Evolutionary conservation across 768 basidiomycete genomes (phyloP), one percentile per base, ranked within the genome.

Genomic region (Amanita fuliginea): DNA sequence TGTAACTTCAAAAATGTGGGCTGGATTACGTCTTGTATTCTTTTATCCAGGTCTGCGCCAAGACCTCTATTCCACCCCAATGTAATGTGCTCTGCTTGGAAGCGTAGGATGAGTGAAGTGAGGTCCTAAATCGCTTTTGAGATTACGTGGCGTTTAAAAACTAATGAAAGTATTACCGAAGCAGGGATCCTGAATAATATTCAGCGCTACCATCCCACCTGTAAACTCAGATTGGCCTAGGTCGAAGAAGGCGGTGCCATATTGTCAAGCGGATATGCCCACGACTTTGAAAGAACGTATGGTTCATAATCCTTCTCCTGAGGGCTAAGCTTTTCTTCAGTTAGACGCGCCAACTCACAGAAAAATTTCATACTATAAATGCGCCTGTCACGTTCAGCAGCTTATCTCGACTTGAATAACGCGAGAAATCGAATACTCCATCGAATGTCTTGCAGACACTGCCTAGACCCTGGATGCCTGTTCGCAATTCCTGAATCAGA

Each of bases 41-140:
- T 76, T 11, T 60, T 61, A 2, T 80, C 76, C 9, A 98, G 66
- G 56, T 95, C 88, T 13, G 80, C 83, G 3, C 95, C 95, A 2
- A 96, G 77, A 6, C 95, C 95, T 62, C 94, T 97, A 4, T 78
- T 77, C 95, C 95, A 99, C 71, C 19, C 94, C 95, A 42, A 94
- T 67, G 60, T 80, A 95, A 59, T 97, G 93, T 0, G 91, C 82
- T 32, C 72, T 68, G 41, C 75, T 66, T 0, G 95, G 88, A 7
- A 81, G 56, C 7, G 72, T 75, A 0, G 80, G 84, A 59, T 97
- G 94, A 0, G 91, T 85, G 60, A 91, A 95, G 0, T 94, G 74
- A 0, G 92, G 93, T 0, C 93, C 91, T 92, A 54, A 13, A 34
- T 39, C 24, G 42, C 10, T n/a, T 13, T 3, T 51, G 33, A 34